phyloP scores from a whole-genome alignment of 306 rosid genomes.

The Arachis hypogaea region DNA sequence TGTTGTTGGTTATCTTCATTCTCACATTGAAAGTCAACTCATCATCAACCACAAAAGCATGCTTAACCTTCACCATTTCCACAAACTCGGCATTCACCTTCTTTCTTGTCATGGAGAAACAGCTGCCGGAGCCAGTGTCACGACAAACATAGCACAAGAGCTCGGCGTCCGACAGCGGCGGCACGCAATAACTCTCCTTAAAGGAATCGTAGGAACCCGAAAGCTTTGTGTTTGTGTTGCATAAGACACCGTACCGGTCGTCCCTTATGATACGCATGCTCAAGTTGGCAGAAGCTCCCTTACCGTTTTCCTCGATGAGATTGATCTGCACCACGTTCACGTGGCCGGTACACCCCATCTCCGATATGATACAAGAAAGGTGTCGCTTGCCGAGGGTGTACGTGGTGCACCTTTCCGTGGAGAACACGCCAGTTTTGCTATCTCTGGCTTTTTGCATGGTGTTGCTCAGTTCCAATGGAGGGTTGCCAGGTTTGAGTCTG shows the following conservation, averaged over 20 bases:
- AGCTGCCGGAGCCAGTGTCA: not conserved
- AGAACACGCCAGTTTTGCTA: not conserved
- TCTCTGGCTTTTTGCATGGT: not conserved
- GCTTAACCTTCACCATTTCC: slow-evolving; percentile 23
- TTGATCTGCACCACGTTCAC: not conserved
- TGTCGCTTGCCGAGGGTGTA: slow-evolving; percentile 19
- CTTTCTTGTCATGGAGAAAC: not conserved
- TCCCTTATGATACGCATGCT: not conserved
- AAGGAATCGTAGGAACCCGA: slow-evolving; percentile 7
- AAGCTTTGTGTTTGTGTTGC: not conserved
- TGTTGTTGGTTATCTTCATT: not conserved
- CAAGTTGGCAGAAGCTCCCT: not conserved
- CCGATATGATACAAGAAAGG: not conserved
- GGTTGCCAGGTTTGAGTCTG: not conserved
- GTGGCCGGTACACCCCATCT: not conserved
- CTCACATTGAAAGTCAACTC: not conserved
- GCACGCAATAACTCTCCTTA: slow-evolving; percentile 26
- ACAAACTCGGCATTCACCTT: not conserved
- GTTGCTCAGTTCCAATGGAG: slow-evolving; percentile 23
- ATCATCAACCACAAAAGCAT: not conserved
- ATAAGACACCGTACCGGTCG: slow-evolving; percentile 17
- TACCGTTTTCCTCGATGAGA: slow-evolving; percentile 9
- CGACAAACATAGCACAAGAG: not conserved
- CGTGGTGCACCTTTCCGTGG: not conserved
- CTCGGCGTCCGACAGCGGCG: slow-evolving; percentile 25